Evolutionary conservation across 2,329 filamentous ascomycete genomes (phyloP).

Genomic region (Neoscytalidium dimidiatum): DNA sequence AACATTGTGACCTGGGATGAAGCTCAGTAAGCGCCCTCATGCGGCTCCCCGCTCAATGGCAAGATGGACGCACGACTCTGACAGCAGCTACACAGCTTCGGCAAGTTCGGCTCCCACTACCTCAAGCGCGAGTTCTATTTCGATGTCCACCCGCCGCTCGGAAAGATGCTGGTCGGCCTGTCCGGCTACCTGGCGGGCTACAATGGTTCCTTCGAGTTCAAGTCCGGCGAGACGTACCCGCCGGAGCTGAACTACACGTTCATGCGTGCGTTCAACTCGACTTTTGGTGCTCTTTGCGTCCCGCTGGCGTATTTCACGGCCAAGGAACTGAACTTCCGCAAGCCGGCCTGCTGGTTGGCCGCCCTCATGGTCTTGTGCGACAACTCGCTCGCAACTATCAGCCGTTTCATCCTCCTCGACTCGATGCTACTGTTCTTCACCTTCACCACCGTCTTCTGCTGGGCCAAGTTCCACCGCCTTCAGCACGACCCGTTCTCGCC

Average conservation of each 20-base stretch:
- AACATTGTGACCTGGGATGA: conserved; percentile 77
- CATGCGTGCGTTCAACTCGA: conserved; percentile 96
- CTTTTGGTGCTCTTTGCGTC: conserved; percentile 89
- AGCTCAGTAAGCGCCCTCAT: conserved; percentile 61
- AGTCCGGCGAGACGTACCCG: conserved; percentile 95
- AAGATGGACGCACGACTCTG: conserved; percentile 22
- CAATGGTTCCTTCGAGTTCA: conserved; percentile 99
- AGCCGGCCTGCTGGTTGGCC: conserved; percentile 89
- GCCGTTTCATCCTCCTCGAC: conserved; percentile 95
- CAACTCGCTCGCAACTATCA: conserved; percentile 99
- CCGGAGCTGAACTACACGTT: conserved; percentile 94
- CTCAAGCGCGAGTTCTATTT: conserved; percentile 99
- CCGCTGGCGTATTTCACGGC: conserved; percentile 95
- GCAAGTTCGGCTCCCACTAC: conserved; percentile 98
- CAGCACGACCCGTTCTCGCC: conserved; percentile 82
- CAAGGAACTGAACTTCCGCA: conserved; percentile 82
- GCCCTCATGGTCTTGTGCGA: conserved; percentile 97
- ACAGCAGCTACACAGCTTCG: conserved; percentile 62
- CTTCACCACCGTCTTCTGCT: conserved; percentile 96
- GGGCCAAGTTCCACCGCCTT: conserved; percentile 92
- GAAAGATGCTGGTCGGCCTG: conserved; percentile 97
- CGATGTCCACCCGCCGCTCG: conserved; percentile 91
- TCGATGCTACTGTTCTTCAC: conserved; percentile 99
- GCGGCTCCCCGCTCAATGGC: conserved; percentile 12
- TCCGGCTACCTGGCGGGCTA: conserved; percentile 96